These are phyloP conservation scores for Apiospora aurea DNA, from an alignment of 2,329 filamentous ascomycete genomes.

Conservation along the genomic window DNA sequence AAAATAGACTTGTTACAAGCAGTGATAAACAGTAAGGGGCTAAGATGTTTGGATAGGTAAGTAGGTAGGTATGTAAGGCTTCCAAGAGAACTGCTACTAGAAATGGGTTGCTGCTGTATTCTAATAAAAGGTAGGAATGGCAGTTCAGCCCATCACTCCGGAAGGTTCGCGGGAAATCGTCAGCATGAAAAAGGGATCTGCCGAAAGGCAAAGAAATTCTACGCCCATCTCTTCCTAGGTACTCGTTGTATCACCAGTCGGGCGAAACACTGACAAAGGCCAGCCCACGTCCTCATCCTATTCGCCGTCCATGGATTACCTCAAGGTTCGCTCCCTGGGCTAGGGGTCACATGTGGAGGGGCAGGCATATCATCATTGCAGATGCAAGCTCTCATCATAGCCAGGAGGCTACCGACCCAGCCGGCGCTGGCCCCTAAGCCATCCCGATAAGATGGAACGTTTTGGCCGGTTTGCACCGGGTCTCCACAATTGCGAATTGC, in stretches of 20 bases:
- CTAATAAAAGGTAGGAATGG: slow-evolving; percentile 26
- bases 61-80: slow-evolving; percentile 19
- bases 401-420: neutral
- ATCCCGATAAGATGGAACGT: slow-evolving; percentile 42
- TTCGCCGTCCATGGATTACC: slow-evolving; percentile 1
- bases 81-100: neutral
- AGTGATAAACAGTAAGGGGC: slow-evolving; percentile 4
- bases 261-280: neutral
- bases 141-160: slow-evolving; percentile 24
- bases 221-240: slow-evolving; percentile 5
- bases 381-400: slow-evolving; percentile 16
- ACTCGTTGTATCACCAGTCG: slow-evolving; percentile 4
- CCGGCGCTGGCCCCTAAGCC: neutral
- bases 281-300: neutral
- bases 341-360: slow-evolving; percentile 16
- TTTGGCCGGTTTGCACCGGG: slow-evolving; percentile 37
- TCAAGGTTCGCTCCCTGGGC: slow-evolving; percentile 4
- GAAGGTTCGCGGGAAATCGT: slow-evolving; percentile 23
- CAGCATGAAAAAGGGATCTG: slow-evolving; percentile 22
- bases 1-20: neutral
- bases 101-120: slow-evolving; percentile 28
- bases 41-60: slow-evolving; percentile 10
- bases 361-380: slow-evolving; percentile 22
- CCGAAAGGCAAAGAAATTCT: slow-evolving; percentile 20
- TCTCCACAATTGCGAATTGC: slow-evolving; percentile 31